phyloP scores from a whole-genome alignment of 2,329 filamentous ascomycete species.

The Aspergillus calidoustus region DNA sequence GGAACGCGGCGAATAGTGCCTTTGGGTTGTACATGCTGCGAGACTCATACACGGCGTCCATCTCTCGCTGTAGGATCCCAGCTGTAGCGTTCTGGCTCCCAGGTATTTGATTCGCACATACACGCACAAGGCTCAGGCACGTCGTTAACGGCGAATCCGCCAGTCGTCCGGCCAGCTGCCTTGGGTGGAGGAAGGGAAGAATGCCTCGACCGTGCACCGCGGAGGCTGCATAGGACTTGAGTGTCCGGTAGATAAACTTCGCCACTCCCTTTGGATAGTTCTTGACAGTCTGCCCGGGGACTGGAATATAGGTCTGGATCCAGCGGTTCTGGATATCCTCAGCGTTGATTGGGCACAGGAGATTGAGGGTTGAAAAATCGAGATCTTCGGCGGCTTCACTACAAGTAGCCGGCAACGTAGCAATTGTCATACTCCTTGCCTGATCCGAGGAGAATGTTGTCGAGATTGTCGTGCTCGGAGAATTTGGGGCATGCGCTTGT shows the following conservation, averaged over 20 bases:
- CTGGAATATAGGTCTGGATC: constrained; percentile 54
- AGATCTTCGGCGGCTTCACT: constrained; percentile 13
- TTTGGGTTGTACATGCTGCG: constrained; percentile 30
- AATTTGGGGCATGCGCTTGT: not conserved
- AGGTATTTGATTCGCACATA: not conserved
- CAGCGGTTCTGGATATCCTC: constrained; percentile 56
- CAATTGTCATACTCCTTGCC: not conserved
- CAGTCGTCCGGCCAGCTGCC: constrained; percentile 34
- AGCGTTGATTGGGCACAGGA: constrained; percentile 53
- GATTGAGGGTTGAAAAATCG: constrained; percentile 40
- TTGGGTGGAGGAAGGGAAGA: constrained; percentile 53
- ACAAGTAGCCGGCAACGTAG: not conserved
- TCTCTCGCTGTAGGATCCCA: constrained; percentile 48
- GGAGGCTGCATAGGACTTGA: constrained; percentile 51
- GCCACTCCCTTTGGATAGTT: constrained; percentile 45
- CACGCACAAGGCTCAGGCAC: not conserved
- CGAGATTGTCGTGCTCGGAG: not conserved
- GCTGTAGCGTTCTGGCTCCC: constrained; percentile 36
- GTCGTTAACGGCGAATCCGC: not conserved
- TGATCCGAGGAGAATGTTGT: not conserved
- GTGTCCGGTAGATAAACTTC: constrained; percentile 47
- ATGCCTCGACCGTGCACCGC: constrained; percentile 42
- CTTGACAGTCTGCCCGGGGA: constrained; percentile 51
- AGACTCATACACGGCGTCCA: constrained; percentile 42
- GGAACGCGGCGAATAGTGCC: constrained; percentile 51